phyloP scores from a whole-genome alignment of 2,329 filamentous ascomycete genomes.

The Lojkania enalia region DNA sequence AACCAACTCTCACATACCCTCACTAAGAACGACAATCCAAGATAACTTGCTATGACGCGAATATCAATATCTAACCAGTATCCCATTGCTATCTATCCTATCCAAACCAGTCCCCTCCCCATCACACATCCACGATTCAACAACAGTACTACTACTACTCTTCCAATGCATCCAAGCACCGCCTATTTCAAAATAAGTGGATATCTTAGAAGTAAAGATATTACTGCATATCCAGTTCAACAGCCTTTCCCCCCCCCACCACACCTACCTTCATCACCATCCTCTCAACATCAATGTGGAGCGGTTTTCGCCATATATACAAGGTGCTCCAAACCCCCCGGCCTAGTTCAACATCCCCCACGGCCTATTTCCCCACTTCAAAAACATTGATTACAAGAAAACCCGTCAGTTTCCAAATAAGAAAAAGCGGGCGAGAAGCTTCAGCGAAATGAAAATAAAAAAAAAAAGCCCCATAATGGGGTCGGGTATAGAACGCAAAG shows the following conservation, averaged over 20 bases:
- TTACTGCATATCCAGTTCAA: too few species aligned
- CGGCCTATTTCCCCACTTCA: background rate
- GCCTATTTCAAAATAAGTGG: slow-evolving; percentile 13
- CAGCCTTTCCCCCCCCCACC: too few species aligned
- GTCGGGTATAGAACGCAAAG: slow-evolving; percentile 27
- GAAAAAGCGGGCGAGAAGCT: slow-evolving; percentile 4
- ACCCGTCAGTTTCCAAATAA: background rate
- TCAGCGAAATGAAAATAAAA: slow-evolving; percentile 9
- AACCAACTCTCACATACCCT: too few species aligned
- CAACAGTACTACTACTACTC: slow-evolving; percentile 5
- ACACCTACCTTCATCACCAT: background rate
- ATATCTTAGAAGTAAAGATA: slow-evolving; percentile 22
- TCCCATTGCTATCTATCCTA: slow-evolving; percentile 11
- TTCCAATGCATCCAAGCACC: slow-evolving; percentile 8
- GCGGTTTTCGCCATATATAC: slow-evolving; percentile 2
- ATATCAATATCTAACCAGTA: slow-evolving; percentile 6
- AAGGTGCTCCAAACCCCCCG: slow-evolving; percentile 3
- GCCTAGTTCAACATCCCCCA: background rate
- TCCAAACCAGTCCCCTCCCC: slow-evolving; percentile 1
- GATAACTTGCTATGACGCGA: background rate
- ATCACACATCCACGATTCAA: slow-evolving; percentile 1
- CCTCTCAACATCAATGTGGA: background rate
- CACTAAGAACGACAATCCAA: background rate
- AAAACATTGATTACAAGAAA: slow-evolving; percentile 10
- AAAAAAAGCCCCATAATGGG: slow-evolving; percentile 7